Evolutionary conservation across 2,329 filamentous ascomycete species (phyloP), one percentile per base, ranked within the genome.

Genomic region (Fusarium graminum): DNA sequence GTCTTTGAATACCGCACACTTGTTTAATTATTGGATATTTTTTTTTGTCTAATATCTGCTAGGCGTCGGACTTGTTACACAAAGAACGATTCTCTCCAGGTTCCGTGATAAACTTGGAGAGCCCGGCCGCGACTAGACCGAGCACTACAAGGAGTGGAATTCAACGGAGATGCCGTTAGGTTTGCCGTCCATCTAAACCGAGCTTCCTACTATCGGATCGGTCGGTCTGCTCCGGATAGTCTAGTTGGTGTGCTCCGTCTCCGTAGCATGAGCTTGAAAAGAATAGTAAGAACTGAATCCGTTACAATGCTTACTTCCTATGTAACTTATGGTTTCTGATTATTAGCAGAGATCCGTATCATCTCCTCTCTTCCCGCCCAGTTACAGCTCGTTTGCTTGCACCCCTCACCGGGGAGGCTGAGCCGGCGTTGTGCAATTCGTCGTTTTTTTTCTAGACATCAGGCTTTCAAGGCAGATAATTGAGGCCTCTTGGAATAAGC

Each of bases 351-450:
- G 39, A 30, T n/a, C 41, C 22, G 19, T 44, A 34, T 45, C 38
- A 34, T 44, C 39, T 53, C 45, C 46, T 59, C 39, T 49, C 63
- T 67, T 67, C 52, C 63, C 63, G 63, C 63, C 58, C 63, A 54
- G 52, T 36, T 44, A 40, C 51, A 62, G 47, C 58, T 63, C 59
- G 38, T 39, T 66, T 49, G 47, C 43, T 67, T 59, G 52, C 63
- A 65, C 63, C 63, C 63, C 64, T 67, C 63, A 64, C 54, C 63
- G 64, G 64, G 43, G 63, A 60, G 64, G 64, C 64, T 60, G 40
- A 67, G 64, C 50, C 64, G 50, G 54, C 49, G 64, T 39, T 50
- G 54, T 61, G 26, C 59, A 68, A 65, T 67, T 64, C 59, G 59
- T 56, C 42, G 63, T 67, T 67, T 55, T 67, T 55, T 44, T 25